Base-by-base conservation (phyloP, 306 rosid genomes). In the Parietaria judaica region DNA sequence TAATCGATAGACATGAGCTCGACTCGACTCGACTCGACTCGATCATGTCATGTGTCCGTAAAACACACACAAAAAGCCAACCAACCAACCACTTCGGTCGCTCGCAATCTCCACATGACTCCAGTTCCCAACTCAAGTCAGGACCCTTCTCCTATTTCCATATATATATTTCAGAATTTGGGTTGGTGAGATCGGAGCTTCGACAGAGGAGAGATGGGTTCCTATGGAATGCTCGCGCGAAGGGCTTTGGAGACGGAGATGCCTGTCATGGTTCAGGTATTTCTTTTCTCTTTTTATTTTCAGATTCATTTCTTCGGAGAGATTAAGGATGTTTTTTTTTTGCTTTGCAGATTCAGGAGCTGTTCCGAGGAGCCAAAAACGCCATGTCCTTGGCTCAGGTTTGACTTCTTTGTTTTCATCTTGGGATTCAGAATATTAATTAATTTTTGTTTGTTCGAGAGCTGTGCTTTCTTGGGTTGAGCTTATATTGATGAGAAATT, bases 331-430 rank as follows among this genome's bases (percentile, higher is more conserved):
- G 61, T 38, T 41, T 36, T 43, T 38, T 62, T 69, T 51, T 54
- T 81, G n/a, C n/a, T 68, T 68, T 61, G 69, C 77, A 82, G 87
- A 76, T 82, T 51, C 87, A 82, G 47, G 80, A 82, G 60, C 11
- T 82, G 70, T 13, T 67, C 56, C 78, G 78, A 58, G 79, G 78
- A 64, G 58, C 66, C 55, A 70, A 58, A 68, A 61, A 76, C 65
- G 79, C 72, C 14, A 49, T 79, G 74, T 82, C 87, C n/a, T 67
- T 82, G 69, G 84, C 84, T 14, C 87, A 82, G 87, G 87, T 82
- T 17, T 11, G 77, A 2, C 6, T 57, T 14, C 35, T 69, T 9
- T 36, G 65, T 31, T 78, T 49, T 51, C n/a, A 49, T 58, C 71
- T 37, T 43, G 45, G 36, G 46, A 39, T 64, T 49, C 59, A 44